Conservation (phyloP, 148 eudicot species). For the Fagopyrum tataricum region DNA sequence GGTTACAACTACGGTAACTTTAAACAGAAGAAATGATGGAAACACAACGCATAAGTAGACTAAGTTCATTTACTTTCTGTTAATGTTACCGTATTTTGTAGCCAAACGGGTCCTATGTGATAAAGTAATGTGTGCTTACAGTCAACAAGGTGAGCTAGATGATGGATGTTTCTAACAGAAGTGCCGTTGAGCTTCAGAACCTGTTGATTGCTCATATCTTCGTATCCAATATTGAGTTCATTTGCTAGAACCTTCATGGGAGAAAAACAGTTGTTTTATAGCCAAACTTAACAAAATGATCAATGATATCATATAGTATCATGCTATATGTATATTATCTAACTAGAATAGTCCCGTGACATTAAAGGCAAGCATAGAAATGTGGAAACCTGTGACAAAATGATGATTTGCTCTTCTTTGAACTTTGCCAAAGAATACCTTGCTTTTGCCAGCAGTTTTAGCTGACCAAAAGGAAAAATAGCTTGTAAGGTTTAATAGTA, state of each 20-base stretch:
- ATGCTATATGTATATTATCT: no score
- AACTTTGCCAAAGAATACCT: conserved; percentile 77
- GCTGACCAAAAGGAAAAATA: conserved; percentile 30
- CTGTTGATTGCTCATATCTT: conserved; percentile 93
- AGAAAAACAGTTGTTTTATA: not conserved
- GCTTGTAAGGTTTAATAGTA: not conserved
- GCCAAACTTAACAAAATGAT: not conserved
- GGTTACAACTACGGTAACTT: no score
- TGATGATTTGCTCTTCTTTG: conserved; percentile 85
- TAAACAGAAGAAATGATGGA: no score
- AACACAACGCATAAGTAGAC: no score
- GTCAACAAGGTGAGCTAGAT: conserved; percentile 88
- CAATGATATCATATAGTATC: not conserved
- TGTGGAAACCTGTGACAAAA: conserved; percentile 69
- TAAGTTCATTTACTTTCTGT: no score
- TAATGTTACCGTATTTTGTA: no score
- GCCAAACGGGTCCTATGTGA: no score
- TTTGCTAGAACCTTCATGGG: conserved; percentile 66
- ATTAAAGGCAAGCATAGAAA: not conserved
- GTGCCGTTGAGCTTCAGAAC: conserved; percentile 84
- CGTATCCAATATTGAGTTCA: conserved; percentile 89
- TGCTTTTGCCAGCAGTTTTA: conserved; percentile 78
- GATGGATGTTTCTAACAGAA: conserved; percentile 72
- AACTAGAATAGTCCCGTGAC: not conserved
- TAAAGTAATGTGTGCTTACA: conserved; percentile 37